A percentile compares a stretch with the other conserved stretches of the same genome.
Evolutionary conservation across 768 basidiomycete species (phyloP).

Genomic region (Mycena haematopus): DNA sequence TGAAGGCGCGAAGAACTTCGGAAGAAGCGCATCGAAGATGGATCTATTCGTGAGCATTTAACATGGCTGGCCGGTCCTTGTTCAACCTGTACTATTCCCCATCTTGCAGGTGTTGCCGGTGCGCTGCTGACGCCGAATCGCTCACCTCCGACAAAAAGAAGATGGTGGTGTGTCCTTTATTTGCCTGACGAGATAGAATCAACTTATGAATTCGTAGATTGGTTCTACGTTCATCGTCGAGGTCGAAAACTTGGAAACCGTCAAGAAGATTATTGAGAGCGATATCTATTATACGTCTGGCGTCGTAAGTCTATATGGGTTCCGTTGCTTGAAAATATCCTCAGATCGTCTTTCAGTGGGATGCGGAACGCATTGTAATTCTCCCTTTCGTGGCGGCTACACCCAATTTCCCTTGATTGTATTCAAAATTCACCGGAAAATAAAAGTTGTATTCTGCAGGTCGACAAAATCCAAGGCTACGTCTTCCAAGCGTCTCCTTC

Average conservation of each 20-base stretch:
- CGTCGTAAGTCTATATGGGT: conserved; percentile 28
- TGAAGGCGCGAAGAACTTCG: conserved; percentile 39
- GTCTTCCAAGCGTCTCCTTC: too few relatives aligned
- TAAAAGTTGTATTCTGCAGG: too few relatives aligned
- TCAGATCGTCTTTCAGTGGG: conserved; percentile 21
- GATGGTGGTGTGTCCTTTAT: conserved; percentile 35
- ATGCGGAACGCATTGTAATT: conserved; percentile 28
- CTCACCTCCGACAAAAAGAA: conserved; percentile 50
- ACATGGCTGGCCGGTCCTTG: neutral
- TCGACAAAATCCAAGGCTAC: too few relatives aligned
- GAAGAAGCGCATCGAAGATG: conserved; percentile 36
- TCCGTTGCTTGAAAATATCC: neutral
- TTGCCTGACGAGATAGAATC: neutral
- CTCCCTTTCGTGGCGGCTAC: conserved; percentile 24
- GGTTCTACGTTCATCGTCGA: conserved; percentile 54
- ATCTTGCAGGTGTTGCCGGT: conserved; percentile 39
- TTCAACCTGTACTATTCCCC: too few relatives aligned
- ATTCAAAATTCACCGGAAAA: neutral
- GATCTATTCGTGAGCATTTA: conserved; percentile 41
- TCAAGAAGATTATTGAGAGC: too few relatives aligned
- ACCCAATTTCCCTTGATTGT: too few relatives aligned
- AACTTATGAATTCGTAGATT: conserved; percentile 3
- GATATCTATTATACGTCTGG: conserved; percentile 30
- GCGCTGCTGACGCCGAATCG: conserved; percentile 40
- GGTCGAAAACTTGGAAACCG: conserved; percentile 48